A percentile compares a stretch with the other conserved stretches of the same genome.
Evolutionary conservation across 2,329 filamentous ascomycete species (phyloP).

Genomic region (Talaromyces atroroseus): DNA sequence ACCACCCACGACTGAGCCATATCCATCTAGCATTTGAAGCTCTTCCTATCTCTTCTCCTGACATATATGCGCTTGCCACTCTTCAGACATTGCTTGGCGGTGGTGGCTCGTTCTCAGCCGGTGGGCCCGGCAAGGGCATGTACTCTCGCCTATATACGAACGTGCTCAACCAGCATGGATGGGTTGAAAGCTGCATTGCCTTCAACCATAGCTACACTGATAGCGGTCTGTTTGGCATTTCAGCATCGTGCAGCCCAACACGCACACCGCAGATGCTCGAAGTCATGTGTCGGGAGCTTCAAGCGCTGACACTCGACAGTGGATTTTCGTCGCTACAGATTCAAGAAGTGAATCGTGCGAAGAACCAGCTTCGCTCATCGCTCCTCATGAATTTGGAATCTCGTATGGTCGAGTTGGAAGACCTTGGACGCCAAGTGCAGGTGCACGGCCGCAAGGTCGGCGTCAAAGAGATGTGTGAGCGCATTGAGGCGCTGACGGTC

Average conservation of each 20-base stretch:
- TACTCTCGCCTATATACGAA: conserved; percentile 97
- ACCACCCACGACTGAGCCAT: conserved; percentile 75
- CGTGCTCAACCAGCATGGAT: conserved; percentile 93
- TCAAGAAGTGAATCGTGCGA: conserved; percentile 81
- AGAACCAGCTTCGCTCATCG: conserved; percentile 88
- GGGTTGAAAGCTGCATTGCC: conserved; percentile 91
- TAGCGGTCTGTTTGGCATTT: conserved; percentile 90
- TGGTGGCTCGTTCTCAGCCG: conserved; percentile 92
- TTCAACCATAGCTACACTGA: conserved; percentile 99
- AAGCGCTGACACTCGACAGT: conserved; percentile 66
- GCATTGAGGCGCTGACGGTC: conserved; percentile 77
- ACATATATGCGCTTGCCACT: conserved; percentile 94
- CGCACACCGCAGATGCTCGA: conserved; percentile 81
- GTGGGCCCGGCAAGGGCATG: conserved; percentile 97
- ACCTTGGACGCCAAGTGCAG: conserved; percentile 89
- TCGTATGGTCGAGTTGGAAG: conserved; percentile 95
- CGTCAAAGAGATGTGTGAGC: conserved; percentile 84
- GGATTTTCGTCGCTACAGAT: conserved; percentile 68
- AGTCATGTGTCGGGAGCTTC: conserved; percentile 88
- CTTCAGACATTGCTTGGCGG: conserved; percentile 93
- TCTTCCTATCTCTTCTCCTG: conserved; percentile 78
- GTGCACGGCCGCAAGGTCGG: conserved; percentile 92
- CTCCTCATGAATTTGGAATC: conserved; percentile 97
- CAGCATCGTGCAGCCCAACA: conserved; percentile 73
- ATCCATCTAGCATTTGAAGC: conserved; percentile 96